These are phyloP conservation scores for Daldinia grandis DNA, from an alignment of 495 filamentous ascomycete species.

Conservation along the genomic window DNA sequence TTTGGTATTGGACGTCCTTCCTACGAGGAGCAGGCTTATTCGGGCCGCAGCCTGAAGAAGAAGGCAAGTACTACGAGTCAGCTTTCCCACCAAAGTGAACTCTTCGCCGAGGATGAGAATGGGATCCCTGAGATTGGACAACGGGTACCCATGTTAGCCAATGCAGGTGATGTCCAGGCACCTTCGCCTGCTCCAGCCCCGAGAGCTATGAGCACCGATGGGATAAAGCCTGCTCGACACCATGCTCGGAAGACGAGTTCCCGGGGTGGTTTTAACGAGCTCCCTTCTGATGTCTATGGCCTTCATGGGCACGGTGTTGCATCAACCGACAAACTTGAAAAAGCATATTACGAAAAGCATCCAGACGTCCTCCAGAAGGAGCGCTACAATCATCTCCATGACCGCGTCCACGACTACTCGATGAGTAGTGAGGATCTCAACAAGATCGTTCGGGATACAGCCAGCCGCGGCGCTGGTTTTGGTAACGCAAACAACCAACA, in stretches of 20 bases:
- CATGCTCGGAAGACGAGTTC: constrained; percentile 68
- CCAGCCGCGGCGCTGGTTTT: constrained; percentile 69
- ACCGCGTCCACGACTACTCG: constrained; percentile 79
- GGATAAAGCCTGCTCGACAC: constrained; percentile 66
- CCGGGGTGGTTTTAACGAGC: constrained; percentile 51
- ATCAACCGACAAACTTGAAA: constrained; percentile 77
- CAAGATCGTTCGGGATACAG: constrained; percentile 82
- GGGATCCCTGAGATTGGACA: constrained; percentile 92
- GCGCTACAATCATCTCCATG: constrained; percentile 58
- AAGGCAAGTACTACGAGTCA: constrained; percentile 67
- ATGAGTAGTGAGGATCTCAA: constrained; percentile 92
- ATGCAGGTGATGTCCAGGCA: constrained; percentile 96
- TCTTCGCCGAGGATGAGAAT: constrained; percentile 70
- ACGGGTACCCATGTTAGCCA: constrained; percentile 91
- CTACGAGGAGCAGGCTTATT: constrained; percentile 53
- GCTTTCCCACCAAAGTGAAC: constrained; percentile 55
- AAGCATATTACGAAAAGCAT: constrained; percentile 89
- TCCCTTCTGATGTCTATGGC: constrained; percentile 82
- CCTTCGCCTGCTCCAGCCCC: constrained; percentile 82
- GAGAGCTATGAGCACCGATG: constrained; percentile 60
- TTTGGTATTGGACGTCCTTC: constrained; percentile 77
- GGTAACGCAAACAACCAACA: constrained; percentile 60
- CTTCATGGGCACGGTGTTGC: constrained; percentile 82
- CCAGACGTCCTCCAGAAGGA: constrained; percentile 82
- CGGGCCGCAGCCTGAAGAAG: constrained; percentile 62